phyloP scores from a whole-genome alignment of 1,284 basidiomycete genomes.

The Pseudozyma thailandica region DNA sequence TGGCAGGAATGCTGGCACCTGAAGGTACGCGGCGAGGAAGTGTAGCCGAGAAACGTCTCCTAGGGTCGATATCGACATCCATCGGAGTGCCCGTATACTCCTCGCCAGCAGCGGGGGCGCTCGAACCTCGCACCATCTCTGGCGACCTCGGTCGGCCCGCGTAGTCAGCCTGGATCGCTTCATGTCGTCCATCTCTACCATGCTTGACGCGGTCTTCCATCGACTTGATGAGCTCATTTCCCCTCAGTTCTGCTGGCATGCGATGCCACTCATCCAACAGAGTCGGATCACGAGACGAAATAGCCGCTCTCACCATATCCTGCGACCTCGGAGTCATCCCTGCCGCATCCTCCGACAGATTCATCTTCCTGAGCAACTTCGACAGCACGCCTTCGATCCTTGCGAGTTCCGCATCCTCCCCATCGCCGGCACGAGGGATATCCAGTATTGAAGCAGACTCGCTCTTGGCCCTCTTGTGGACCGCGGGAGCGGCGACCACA shows the following conservation, averaged over 20 bases:
- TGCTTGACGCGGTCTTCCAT: constrained; percentile 38
- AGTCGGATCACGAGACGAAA: constrained; percentile 18
- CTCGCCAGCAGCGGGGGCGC: constrained; percentile 18
- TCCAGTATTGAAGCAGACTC: constrained; percentile 14
- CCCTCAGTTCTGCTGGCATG: constrained; percentile 39
- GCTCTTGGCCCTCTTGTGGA: constrained; percentile 28
- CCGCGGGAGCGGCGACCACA: constrained; percentile 30
- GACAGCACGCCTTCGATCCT: constrained; percentile 40
- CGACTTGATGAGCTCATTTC: constrained; percentile 38
- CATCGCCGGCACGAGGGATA: constrained; percentile 6
- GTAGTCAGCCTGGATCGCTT: constrained; percentile 33
- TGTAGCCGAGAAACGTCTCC: constrained; percentile 24
- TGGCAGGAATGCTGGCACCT: constrained; percentile 27
- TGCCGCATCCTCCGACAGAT: constrained; percentile 26
- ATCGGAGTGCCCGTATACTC: constrained; percentile 6
- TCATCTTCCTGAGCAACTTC: constrained; percentile 46
- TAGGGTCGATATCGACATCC: constrained; percentile 19
- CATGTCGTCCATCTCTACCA: constrained; percentile 43
- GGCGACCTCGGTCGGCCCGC: constrained; percentile 4
- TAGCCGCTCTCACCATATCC: constrained; percentile 25
- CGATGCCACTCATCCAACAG: constrained; percentile 36
- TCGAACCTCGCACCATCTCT: constrained; percentile 24
- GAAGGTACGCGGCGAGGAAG: constrained; percentile 25
- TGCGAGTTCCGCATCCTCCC: constrained; percentile 34
- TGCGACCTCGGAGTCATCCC: constrained; percentile 28